Evolutionary conservation across 208 protist genomes (phyloP).

Genomic region (Crithidia mellificae): DNA sequence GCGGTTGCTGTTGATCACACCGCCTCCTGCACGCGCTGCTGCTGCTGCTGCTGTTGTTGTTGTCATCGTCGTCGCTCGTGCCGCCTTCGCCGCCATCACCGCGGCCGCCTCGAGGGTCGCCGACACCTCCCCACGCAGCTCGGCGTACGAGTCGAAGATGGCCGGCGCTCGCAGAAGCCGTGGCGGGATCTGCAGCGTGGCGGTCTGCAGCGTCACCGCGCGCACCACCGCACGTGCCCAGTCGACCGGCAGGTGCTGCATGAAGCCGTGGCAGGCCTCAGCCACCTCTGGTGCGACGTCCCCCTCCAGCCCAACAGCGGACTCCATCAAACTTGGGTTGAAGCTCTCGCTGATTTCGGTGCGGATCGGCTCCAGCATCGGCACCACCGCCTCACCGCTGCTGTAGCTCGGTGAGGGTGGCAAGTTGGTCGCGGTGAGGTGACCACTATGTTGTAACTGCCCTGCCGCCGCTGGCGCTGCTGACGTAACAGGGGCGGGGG

Average conservation of each 20-base stretch:
- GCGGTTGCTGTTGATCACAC: too few relatives aligned
- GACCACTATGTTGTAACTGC: too few relatives aligned
- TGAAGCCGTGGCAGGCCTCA: slow-evolving; percentile 33
- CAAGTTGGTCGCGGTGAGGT: background rate
- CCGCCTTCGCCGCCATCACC: slow-evolving; percentile 3
- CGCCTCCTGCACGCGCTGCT: too few relatives aligned
- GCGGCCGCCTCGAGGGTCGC: slow-evolving; percentile 16
- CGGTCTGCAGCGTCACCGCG: slow-evolving; percentile 60
- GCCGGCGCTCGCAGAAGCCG: slow-evolving; percentile 39
- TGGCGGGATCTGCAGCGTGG: slow-evolving; percentile 49
- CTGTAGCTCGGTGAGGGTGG: background rate
- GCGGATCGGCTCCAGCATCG: slow-evolving; percentile 4
- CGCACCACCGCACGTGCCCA: slow-evolving; percentile 47
- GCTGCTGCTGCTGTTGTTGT: background rate
- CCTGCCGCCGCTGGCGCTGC: background rate
- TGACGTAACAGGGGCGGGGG: background rate
- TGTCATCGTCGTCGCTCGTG: background rate
- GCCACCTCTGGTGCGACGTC: slow-evolving; percentile 28
- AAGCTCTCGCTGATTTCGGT: slow-evolving; percentile 15
- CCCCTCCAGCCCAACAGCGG: background rate
- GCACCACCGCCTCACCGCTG: background rate
- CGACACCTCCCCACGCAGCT: slow-evolving; percentile 61
- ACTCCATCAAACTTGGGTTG: slow-evolving; percentile 17
- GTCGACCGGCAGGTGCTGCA: slow-evolving; percentile 42
- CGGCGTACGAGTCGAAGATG: slow-evolving; percentile 51